Evolutionary conservation across 2,329 filamentous ascomycete genomes (phyloP), one percentile per base, ranked within the genome.

Genomic region (Trichoderma polysporum): DNA sequence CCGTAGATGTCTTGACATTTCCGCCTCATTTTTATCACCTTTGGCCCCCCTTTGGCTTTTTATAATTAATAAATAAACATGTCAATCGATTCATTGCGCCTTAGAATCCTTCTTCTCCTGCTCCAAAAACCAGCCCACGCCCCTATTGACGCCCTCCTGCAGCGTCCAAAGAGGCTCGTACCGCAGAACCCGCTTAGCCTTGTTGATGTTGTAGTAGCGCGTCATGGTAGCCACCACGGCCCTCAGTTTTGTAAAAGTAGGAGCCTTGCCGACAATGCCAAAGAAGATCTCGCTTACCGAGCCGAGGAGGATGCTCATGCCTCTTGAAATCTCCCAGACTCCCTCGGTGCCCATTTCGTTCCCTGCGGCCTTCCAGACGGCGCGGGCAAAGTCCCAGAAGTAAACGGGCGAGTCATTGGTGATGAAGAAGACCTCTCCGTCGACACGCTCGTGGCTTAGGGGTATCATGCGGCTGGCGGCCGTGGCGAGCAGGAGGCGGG

Each of bases 371-470:
- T 80, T 81, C 92, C 92, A 98, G 54, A 97, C 85, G 45, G 89
- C 88, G 47, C 92, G 86, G 68, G 91, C 88, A 76, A 96, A 91
- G 78, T 97, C 93, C 88, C 95, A 96, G 79, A 97, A 96, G 77
- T 94, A 94, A 22, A 96, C 84, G 5, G 94, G 94, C 72, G 88
- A 84, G 79, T 93, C 92, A 78, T 98, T 98, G 67, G 93, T 95
- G 74, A 98, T 87, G 80, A 97, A 89, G 82, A 98, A 94, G 59
- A 89, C 89, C 77, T 97, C 90, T 68, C 94, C 95, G 76, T 94
- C 91, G 58, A 94, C 88, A 68, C 85, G 85, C 80, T 93, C 90
- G 79, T 88, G 81, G 78, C 91, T 88, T 41, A 92, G 84, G n/a
- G 88, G 88, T 0, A 84, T 83, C 22, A 86, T 88, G 31, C 37